Conservation (phyloP, 805 yeast species). For the Schizosaccharomyces pombe region ASM294v3 CU329670.1:1441001-1441500, state of each 20-base stretch:
- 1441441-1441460: slow-evolving; percentile 38
- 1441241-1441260: neutral
- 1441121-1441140: no score
- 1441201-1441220: neutral
- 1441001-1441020: no score
- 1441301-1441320: neutral
- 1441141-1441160: no score
- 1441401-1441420: slow-evolving; percentile 20
- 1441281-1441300: neutral
- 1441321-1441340: no score
- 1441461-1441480: slow-evolving; percentile 35
- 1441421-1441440: no score
- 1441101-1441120: no score
- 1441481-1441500: slow-evolving; percentile 78
- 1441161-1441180: no score
- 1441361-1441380: slow-evolving; percentile 31
- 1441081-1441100: no score
- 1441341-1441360: neutral
- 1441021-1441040: no score
- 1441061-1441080: no score
- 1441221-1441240: neutral
- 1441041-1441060: no score
- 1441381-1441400: neutral
- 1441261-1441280: neutral
- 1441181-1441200: no score